Percentiles rank a stretch among this genome's conserved stretches.
Evolutionary conservation across 129 eudicot genomes (phyloP).

Genomic region (Chrysanthemum lavandulifolium): DNA sequence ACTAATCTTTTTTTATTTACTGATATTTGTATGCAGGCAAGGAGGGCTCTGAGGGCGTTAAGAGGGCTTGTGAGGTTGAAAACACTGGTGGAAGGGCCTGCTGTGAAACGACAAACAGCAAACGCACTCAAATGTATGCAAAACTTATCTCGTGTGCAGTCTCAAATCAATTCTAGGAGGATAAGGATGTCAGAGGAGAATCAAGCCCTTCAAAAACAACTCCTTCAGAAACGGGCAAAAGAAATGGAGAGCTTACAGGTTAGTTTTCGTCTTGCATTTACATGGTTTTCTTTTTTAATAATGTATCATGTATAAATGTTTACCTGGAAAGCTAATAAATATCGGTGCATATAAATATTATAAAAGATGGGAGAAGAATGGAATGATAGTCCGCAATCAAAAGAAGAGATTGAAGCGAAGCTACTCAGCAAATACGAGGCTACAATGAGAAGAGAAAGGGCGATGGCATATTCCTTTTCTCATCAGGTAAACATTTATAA

Average conservation of each 20-base stretch:
- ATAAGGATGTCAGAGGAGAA: conserved; percentile 88
- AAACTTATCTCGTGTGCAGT: conserved; percentile 78
- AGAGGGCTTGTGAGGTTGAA: conserved; percentile 89
- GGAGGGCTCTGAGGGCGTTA: conserved; percentile 78
- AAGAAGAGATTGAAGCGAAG: conserved; percentile 81
- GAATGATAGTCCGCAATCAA: conserved; percentile 78
- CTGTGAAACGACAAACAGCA: conserved; percentile 79
- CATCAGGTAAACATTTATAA: conserved; percentile 62
- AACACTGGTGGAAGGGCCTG: conserved; percentile 73
- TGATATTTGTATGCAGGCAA: conserved; percentile 50
- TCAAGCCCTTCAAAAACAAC: conserved; percentile 78
- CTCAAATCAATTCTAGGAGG: conserved; percentile 82
- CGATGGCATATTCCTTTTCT: conserved; percentile 89
- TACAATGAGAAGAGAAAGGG: conserved; percentile 87
- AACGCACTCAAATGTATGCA: conserved; percentile 87
- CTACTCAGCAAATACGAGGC: conserved; percentile 80
- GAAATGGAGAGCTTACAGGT: conserved; percentile 79
- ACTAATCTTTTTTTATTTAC: not conserved
- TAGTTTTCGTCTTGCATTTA: conserved; percentile 10
- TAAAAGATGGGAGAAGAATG: conserved; percentile 82
- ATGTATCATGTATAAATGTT: too few relatives aligned
- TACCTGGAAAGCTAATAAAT: not conserved
- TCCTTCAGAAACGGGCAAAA: conserved; percentile 77
- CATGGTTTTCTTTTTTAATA: not conserved
- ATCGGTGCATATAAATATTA: not conserved